Percentiles rank a stretch among this genome's conserved stretches.
These are phyloP conservation scores for Apiospora aurea DNA, from an alignment of 2,329 filamentous ascomycete species.

Conservation along the genomic window DNA sequence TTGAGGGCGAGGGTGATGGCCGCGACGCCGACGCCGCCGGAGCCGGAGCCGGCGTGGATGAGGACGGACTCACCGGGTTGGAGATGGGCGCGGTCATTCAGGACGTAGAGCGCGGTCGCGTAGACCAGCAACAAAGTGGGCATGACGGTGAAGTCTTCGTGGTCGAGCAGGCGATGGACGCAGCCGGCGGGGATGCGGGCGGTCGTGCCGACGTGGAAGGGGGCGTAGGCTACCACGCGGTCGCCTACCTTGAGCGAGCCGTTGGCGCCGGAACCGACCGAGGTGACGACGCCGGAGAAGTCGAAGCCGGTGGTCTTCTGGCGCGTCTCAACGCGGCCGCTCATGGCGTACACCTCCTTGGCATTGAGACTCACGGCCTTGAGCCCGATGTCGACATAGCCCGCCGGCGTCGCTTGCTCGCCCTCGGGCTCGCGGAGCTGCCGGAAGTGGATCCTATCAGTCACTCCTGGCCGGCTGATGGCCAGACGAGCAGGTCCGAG, in stretches of 20 bases:
- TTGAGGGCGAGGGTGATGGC: slow-evolving; percentile 32
- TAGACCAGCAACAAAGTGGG: slow-evolving; percentile 36
- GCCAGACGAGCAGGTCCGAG: slow-evolving; percentile 27
- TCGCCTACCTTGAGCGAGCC: slow-evolving; percentile 36
- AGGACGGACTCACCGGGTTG: slow-evolving; percentile 39
- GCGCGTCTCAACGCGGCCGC: slow-evolving; percentile 34
- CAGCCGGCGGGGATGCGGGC: slow-evolving; percentile 38
- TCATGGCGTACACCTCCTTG: slow-evolving; percentile 36
- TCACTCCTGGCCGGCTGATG: slow-evolving; percentile 27
- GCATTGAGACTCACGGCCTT: slow-evolving; percentile 34
- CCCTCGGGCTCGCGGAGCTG: slow-evolving; percentile 26
- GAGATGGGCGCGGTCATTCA: slow-evolving; percentile 39
- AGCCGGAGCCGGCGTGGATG: slow-evolving; percentile 43
- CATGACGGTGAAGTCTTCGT: slow-evolving; percentile 32
- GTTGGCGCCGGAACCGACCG: slow-evolving; percentile 30
- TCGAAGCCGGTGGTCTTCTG: slow-evolving; percentile 33
- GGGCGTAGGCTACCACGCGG: slow-evolving; percentile 37
- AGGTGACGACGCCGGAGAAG: slow-evolving; percentile 37
- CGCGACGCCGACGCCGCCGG: slow-evolving; percentile 45
- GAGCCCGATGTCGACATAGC: slow-evolving; percentile 27
- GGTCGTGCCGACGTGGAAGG: slow-evolving; percentile 36
- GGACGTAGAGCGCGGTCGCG: slow-evolving; percentile 40
- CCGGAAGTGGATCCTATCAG: slow-evolving; percentile 30
- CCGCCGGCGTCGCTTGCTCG: slow-evolving; percentile 20
- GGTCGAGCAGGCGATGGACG: slow-evolving; percentile 31